Percentiles rank a stretch among this genome's conserved stretches.
phyloP scores from a whole-genome alignment of 2,329 filamentous ascomycete genomes.

The Fusarium nisikadoi region DNA sequence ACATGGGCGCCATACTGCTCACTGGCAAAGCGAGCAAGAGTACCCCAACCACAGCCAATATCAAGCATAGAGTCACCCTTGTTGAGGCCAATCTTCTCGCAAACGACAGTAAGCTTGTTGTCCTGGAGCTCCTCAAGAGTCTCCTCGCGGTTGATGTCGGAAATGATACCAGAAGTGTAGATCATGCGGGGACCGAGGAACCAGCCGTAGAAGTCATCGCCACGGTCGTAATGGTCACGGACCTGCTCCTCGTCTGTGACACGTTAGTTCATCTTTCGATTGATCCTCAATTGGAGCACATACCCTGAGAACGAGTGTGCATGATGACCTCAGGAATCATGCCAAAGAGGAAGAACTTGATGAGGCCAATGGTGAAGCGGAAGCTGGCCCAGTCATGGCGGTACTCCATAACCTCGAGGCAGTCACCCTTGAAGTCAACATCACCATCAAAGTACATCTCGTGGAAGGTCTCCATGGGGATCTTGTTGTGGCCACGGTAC shows the following conservation, averaged over 20 bases:
- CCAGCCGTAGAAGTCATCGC: slow-evolving; percentile 98
- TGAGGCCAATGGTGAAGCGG: slow-evolving; percentile 85
- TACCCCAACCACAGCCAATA: slow-evolving; percentile 98
- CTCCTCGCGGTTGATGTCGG: slow-evolving; percentile 88
- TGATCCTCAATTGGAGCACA: background rate
- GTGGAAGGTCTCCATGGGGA: slow-evolving; percentile 92
- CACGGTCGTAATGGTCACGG: slow-evolving; percentile 95
- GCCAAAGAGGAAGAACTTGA: slow-evolving; percentile 87
- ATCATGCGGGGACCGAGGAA: slow-evolving; percentile 99
- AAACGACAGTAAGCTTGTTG: slow-evolving; percentile 95
- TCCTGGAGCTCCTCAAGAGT: slow-evolving; percentile 94
- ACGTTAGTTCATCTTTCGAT: slow-evolving; percentile 16
- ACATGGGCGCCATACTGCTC: slow-evolving; percentile 88
- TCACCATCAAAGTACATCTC: slow-evolving; percentile 98
- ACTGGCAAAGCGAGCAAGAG: slow-evolving; percentile 90
- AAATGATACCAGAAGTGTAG: slow-evolving; percentile 95
- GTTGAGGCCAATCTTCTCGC: slow-evolving; percentile 91
- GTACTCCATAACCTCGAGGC: slow-evolving; percentile 89
- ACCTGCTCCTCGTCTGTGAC: slow-evolving; percentile 86
- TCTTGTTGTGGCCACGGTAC: slow-evolving; percentile 82
- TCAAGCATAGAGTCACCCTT: slow-evolving; percentile 86
- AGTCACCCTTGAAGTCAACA: slow-evolving; percentile 95
- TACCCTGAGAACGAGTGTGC: slow-evolving; percentile 87
- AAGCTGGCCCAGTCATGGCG: slow-evolving; percentile 98
- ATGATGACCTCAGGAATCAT: slow-evolving; percentile 92